These are phyloP conservation scores for Nakazawaea laoshanensis DNA, from an alignment of 805 yeast species.

Conservation along the genomic window DNA sequence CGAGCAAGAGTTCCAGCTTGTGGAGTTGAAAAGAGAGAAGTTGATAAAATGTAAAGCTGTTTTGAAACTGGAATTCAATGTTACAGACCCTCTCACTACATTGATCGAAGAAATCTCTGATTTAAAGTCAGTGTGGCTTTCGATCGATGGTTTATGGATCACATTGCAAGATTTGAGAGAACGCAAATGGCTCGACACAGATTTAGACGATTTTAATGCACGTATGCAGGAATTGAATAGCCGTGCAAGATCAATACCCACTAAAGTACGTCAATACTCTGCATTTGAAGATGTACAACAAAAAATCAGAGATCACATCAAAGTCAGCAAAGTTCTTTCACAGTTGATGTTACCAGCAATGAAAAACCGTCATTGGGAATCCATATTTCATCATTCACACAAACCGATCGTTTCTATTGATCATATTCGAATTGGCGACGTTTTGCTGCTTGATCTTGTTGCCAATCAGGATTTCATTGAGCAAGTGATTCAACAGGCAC, in stretches of 20 bases:
- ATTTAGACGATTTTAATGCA: slow-evolving; percentile 34
- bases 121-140: slow-evolving; percentile 54
- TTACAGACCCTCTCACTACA: slow-evolving; percentile 4
- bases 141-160: slow-evolving; percentile 44
- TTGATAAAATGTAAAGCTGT: slow-evolving; percentile 24
- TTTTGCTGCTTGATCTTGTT: slow-evolving; percentile 48
- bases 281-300: slow-evolving; percentile 57
- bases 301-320: slow-evolving; percentile 30
- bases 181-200: slow-evolving; percentile 40
- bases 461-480: slow-evolving; percentile 37
- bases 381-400: slow-evolving; percentile 28
- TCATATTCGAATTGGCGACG: slow-evolving; percentile 42
- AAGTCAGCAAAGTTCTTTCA: slow-evolving; percentile 27
- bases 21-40: slow-evolving; percentile 12
- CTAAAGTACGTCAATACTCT: slow-evolving; percentile 52
- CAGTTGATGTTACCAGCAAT: slow-evolving; percentile 50
- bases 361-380: slow-evolving; percentile 60
- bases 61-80: slow-evolving; percentile 23
- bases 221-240: slow-evolving; percentile 42
- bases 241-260: slow-evolving; percentile 43
- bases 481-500: slow-evolving; percentile 51
- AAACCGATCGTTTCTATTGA: slow-evolving; percentile 10
- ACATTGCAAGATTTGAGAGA: slow-evolving; percentile 32
- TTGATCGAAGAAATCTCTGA: slow-evolving; percentile 42
- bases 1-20: slow-evolving; percentile 12